phyloP scores from a whole-genome alignment of 2,329 filamentous ascomycete species.

The Fusarium sp. region DNA sequence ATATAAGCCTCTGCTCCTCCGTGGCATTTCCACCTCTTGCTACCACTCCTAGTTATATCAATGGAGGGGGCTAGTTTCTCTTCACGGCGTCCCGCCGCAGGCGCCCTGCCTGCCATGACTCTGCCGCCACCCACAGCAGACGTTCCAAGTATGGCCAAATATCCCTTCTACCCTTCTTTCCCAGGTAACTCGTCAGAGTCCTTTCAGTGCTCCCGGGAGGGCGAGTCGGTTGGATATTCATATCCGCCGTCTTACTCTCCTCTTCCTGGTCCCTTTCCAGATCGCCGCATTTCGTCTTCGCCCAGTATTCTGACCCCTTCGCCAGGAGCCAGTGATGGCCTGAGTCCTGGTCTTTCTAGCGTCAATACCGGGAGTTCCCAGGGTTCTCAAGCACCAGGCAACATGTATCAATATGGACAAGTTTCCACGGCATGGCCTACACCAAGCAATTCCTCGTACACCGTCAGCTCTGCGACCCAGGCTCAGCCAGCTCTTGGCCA shows the following conservation, averaged over 20 bases:
- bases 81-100: conserved; percentile 47
- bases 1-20: background rate
- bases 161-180: conserved; percentile 32
- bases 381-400: conserved; percentile 63
- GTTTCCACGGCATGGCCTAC: conserved; percentile 69
- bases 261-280: conserved; percentile 41
- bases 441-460: conserved; percentile 59
- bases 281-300: conserved; percentile 42
- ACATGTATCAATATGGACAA: conserved; percentile 61
- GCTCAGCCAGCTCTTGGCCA: conserved; percentile 43
- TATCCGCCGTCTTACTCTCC: conserved; percentile 39
- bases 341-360: conserved; percentile 69
- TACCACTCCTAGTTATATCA: background rate
- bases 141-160: conserved; percentile 49
- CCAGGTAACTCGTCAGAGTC: conserved; percentile 34
- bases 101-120: conserved; percentile 48
- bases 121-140: conserved; percentile 50
- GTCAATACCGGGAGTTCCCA: conserved; percentile 68
- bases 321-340: conserved; percentile 65
- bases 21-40: background rate
- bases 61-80: conserved; percentile 49
- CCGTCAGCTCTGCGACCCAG: conserved; percentile 58
- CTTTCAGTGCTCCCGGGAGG: conserved; percentile 38
- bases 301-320: conserved; percentile 49
- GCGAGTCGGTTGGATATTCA: conserved; percentile 34